phyloP scores from a whole-genome alignment of 169 alveolate genomes.

The Cryptosporidium sp. region DNA sequence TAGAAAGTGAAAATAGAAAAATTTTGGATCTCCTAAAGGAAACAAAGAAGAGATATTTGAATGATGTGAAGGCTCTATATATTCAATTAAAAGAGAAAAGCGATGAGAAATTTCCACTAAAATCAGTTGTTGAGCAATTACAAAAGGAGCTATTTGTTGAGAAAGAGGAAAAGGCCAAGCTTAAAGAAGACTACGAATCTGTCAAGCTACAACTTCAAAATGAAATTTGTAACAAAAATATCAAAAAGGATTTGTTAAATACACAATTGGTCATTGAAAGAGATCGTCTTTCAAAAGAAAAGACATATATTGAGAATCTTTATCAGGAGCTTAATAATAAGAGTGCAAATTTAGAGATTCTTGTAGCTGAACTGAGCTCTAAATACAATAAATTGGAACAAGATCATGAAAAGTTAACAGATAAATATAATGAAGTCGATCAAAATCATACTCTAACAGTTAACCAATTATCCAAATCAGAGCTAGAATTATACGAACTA shows the following conservation, averaged over 20 bases:
- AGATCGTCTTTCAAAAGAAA: slow-evolving; percentile 39
- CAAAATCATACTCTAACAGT: slow-evolving; percentile 61
- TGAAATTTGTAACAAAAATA: slow-evolving; percentile 41
- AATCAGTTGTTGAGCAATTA: slow-evolving; percentile 53
- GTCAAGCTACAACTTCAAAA: slow-evolving; percentile 44
- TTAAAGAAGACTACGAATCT: slow-evolving; percentile 40
- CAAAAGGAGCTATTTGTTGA: slow-evolving; percentile 60
- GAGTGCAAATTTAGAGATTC: slow-evolving; percentile 20
- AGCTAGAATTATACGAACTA: slow-evolving; percentile 61
- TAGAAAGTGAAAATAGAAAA: slow-evolving; percentile 42
- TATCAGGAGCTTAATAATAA: slow-evolving; percentile 33
- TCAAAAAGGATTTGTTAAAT: slow-evolving; percentile 49
- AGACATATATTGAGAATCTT: not conserved
- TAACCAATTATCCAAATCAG: slow-evolving; percentile 58
- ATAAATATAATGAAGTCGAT: slow-evolving; percentile 42
- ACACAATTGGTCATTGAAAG: slow-evolving; percentile 42
- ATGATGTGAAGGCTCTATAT: slow-evolving; percentile 42
- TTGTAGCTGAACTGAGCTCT: slow-evolving; percentile 36
- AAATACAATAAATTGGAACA: slow-evolving; percentile 23
- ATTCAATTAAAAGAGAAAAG: slow-evolving; percentile 48
- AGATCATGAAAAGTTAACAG: slow-evolving; percentile 31
- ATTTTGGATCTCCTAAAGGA: slow-evolving; percentile 3
- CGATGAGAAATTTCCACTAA: slow-evolving; percentile 64
- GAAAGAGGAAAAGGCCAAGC: slow-evolving; percentile 50
- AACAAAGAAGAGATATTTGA: slow-evolving; percentile 33